phyloP scores from a whole-genome alignment of 202 grass and related monocot species.

The Digitaria exilis region DNA sequence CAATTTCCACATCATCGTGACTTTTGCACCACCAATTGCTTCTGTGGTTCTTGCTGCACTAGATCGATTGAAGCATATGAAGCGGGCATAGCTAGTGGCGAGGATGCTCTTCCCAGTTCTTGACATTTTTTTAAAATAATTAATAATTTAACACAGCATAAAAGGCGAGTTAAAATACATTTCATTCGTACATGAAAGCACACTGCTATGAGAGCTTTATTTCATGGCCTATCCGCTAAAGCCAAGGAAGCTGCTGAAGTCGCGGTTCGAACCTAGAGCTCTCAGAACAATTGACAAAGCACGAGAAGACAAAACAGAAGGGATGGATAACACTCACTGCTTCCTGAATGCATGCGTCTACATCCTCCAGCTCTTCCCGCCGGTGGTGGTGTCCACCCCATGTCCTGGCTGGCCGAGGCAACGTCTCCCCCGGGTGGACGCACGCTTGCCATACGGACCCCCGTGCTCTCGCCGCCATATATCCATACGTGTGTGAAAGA shows the following conservation, averaged over 20 bases:
- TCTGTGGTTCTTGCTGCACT: no score
- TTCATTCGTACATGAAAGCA: no score
- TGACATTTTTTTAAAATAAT: no score
- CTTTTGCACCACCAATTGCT: no score
- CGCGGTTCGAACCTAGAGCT: not conserved
- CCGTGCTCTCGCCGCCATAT: not conserved
- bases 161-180: no score
- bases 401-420: constrained; percentile 23
- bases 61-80: no score
- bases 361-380: not conserved
- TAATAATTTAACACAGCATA: no score
- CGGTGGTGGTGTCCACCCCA: constrained; percentile 37
- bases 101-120: no score
- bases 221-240: no score
- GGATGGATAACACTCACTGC: not conserved
- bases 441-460: not conserved
- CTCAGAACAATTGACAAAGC: not conserved
- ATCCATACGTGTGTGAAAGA: not conserved
- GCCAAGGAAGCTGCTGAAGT: not conserved
- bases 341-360: not conserved
- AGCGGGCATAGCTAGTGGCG: no score
- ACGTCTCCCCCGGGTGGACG: not conserved
- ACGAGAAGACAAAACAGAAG: not conserved
- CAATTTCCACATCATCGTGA: no score
- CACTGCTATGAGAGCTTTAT: no score